These are phyloP conservation scores for Fusarium paranaense DNA, from an alignment of 2,329 filamentous ascomycete genomes.

Conservation along the genomic window DNA sequence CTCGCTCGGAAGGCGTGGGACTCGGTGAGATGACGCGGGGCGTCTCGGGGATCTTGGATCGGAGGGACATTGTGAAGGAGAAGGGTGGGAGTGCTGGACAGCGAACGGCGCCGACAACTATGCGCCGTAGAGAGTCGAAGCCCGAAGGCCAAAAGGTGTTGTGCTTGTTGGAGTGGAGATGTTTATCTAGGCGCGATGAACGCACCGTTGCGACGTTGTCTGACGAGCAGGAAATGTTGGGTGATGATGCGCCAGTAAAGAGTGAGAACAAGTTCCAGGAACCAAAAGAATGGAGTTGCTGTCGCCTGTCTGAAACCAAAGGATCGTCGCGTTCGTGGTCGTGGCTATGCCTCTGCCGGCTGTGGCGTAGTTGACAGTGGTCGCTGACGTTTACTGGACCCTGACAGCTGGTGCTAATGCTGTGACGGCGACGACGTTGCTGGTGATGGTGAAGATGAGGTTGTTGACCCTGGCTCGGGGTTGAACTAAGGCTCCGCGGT, in stretches of 20 bases:
- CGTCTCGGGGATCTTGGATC: conserved; percentile 74
- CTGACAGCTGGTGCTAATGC: neutral
- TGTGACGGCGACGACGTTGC: neutral
- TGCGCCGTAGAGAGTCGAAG: conserved; percentile 60
- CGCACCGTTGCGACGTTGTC: conserved; percentile 42
- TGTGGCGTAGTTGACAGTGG: conserved; percentile 30
- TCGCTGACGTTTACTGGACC: conserved; percentile 2
- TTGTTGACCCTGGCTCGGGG: conserved; percentile 30
- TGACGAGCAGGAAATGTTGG: conserved; percentile 29
- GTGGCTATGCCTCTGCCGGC: conserved; percentile 33
- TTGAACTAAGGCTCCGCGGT: conserved; percentile 37
- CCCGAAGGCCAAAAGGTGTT: conserved; percentile 58
- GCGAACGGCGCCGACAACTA: conserved; percentile 67
- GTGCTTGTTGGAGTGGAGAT: conserved; percentile 55
- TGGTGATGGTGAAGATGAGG: conserved; percentile 28
- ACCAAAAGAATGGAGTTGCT: conserved; percentile 40
- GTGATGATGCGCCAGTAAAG: conserved; percentile 29
- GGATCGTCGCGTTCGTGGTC: conserved; percentile 28
- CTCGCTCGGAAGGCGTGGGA: conserved; percentile 66
- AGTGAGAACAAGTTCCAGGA: conserved; percentile 30
- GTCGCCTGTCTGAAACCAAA: conserved; percentile 36
- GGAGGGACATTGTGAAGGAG: conserved; percentile 65
- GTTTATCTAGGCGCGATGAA: conserved; percentile 62
- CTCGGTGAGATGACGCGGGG: conserved; percentile 92
- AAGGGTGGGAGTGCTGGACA: conserved; percentile 71